Conservation (phyloP, 208 protist genomes). For the Blechomonas ayalai region DNA sequence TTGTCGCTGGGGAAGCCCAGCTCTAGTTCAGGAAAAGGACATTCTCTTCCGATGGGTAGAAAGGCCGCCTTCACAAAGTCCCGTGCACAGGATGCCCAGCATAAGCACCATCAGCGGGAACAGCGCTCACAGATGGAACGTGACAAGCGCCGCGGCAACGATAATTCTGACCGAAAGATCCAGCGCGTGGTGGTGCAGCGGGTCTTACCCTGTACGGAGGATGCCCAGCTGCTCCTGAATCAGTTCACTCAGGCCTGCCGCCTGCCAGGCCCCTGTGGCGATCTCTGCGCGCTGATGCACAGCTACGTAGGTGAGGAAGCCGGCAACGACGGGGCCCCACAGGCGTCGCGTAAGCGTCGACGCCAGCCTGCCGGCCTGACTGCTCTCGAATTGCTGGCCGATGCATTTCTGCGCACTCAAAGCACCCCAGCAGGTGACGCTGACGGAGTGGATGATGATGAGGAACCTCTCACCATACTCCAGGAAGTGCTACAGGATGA, state of each 20-base stretch:
- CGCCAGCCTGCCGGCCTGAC: constrained; percentile 3
- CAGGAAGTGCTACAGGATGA: constrained; percentile 76
- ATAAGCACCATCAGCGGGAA: constrained; percentile 40
- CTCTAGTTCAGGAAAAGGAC: neutral
- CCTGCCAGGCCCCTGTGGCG: constrained; percentile 42
- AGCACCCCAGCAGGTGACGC: constrained; percentile 19
- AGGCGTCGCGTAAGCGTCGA: constrained; percentile 1
- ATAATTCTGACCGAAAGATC: constrained; percentile 36
- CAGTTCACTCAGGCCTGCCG: constrained; percentile 78
- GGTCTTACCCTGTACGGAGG: constrained; percentile 24
- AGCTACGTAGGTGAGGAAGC: constrained; percentile 18
- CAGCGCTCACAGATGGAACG: constrained; percentile 46
- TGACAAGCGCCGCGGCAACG: constrained; percentile 52
- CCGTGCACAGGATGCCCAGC: constrained; percentile 42
- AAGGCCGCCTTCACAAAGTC: constrained; percentile 47
- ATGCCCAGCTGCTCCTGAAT: constrained; percentile 43
- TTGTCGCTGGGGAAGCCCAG: no score
- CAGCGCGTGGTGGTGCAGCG: constrained; percentile 34
- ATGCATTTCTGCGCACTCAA: constrained; percentile 42
- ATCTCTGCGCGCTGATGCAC: constrained; percentile 66
- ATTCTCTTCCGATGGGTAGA: constrained; percentile 61
- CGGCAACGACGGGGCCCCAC: neutral
- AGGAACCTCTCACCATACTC: constrained; percentile 50
- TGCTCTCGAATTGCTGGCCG: constrained; percentile 30
- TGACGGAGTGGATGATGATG: constrained; percentile 23